Evolutionary conservation across 2,329 filamentous ascomycete species (phyloP).

Genomic region (Ilyonectria sp.): DNA sequence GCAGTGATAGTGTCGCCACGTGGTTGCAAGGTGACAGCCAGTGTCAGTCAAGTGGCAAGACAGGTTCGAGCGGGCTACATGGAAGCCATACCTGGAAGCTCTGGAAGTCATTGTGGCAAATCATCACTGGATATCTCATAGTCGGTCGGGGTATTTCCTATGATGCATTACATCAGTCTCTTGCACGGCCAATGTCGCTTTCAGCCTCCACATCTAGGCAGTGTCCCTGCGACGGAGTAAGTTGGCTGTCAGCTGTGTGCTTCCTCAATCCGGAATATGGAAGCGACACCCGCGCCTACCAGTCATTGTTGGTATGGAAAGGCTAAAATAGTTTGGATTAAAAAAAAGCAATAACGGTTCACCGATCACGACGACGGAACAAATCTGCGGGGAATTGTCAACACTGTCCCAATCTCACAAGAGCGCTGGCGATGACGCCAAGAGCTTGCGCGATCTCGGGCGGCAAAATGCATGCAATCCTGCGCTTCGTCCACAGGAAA

Average conservation of each 20-base stretch:
- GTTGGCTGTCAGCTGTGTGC: not conserved
- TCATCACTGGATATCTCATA: not conserved
- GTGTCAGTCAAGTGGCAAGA: constrained; percentile 27
- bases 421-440: not conserved
- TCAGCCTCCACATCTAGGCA: not conserved
- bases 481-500: constrained; percentile 6
- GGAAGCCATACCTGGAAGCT: constrained; percentile 7
- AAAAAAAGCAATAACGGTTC: constrained; percentile 21
- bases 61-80: constrained; percentile 14
- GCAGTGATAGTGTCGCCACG: constrained; percentile 41
- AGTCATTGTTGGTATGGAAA: not conserved
- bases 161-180: not conserved
- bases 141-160: not conserved
- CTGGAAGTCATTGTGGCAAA: constrained; percentile 12
- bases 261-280: not conserved
- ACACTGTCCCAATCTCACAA: constrained; percentile 1
- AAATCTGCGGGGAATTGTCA: constrained; percentile 6
- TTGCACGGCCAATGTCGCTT: not conserved
- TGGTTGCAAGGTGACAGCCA: constrained; percentile 43
- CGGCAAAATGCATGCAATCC: constrained; percentile 15
- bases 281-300: not conserved
- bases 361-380: constrained; percentile 1
- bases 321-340: not conserved
- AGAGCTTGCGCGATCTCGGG: constrained; percentile 15
- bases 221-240: not conserved